Base-by-base conservation (phyloP, 1,139 yeast species). In the Sugiyamaella xylanicola region DNA sequence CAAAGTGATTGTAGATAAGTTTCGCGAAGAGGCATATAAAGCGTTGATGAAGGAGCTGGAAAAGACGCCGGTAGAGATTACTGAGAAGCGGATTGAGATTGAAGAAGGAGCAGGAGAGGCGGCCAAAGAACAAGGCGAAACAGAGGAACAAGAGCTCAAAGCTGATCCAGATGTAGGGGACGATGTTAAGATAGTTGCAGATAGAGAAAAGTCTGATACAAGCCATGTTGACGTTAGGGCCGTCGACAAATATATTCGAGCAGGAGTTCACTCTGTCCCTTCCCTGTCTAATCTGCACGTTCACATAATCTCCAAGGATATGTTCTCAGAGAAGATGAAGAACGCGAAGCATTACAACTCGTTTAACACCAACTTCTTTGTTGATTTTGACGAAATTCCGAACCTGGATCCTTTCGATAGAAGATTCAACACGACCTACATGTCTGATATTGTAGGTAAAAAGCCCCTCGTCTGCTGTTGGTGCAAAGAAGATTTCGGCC, bases 211-310 rank as follows among this genome's bases (percentile, higher is more conserved):
- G 15, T 3, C 13, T 3, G 20, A 45, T 16, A 3, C 25, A 15
- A 2, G 43, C 20, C 16, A 3, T 17, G 7, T 27, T 15, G 15
- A 37, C 21, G 8, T 8, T 7, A 54, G 51, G 2, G 22, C 46
- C 8, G 60, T 71, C 22, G 71, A 72, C 8, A 63, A 66, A 0
- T 79, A 77, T 56, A 72, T 87, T n/a, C 73, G 73, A 57, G 78
- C 77, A 2, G 95, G 96, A 0, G 78, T 87, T 20, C 96, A 88
- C 69, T 72, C 87, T 2, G 78, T 79, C 1, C 96, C 96, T 1
- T 85, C 92, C 1, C 66, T 88, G 77, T 70, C 70, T 47, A 86
- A 88, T 65, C 67, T 87, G 39, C 96, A 88, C 65, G 74, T 88
- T 25, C 96, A 88, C 71, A 82, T 88, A 13, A 76, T 88, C 50